A percentile compares a stretch with the other conserved stretches of the same genome.
Conservation (phyloP, 2,329 filamentous ascomycete genomes). For the Epichloe brachyelytri region DNA sequence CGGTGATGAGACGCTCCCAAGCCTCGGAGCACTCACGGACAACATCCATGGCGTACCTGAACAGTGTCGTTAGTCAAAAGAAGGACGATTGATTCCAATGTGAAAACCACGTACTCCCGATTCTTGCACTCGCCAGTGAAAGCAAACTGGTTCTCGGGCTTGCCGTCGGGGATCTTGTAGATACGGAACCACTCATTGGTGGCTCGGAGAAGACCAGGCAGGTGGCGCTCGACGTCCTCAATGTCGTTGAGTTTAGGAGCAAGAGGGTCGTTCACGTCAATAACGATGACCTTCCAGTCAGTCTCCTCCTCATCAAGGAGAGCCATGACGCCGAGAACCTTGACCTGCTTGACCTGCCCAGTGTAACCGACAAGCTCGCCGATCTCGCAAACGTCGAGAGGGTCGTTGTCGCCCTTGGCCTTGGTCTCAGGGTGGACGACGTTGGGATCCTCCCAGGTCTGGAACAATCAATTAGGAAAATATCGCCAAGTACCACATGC, state of each 20-base stretch:
- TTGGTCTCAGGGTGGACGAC: constrained; percentile 95
- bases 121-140: constrained; percentile 99
- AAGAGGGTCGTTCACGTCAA: constrained; percentile 94
- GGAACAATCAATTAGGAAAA: constrained; percentile 4
- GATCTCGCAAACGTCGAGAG: constrained; percentile 98
- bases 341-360: constrained; percentile 98
- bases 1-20: constrained; percentile 90
- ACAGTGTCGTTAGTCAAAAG: constrained; percentile 2
- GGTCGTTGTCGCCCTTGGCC: constrained; percentile 98
- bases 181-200: constrained; percentile 99
- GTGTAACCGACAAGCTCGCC: constrained; percentile 93
- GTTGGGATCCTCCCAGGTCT: constrained; percentile 99
- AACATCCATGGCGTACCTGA: constrained; percentile 83
- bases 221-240: constrained; percentile 96
- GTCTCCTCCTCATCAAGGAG: constrained; percentile 99
- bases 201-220: constrained; percentile 89
- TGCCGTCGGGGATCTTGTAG: constrained; percentile 99
- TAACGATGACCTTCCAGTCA: constrained; percentile 99
- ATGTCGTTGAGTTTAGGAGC: constrained; percentile 95
- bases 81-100: too few species aligned
- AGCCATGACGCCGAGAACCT: constrained; percentile 98
- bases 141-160: constrained; percentile 99
- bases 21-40: constrained; percentile 92
- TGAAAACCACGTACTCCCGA: constrained; percentile 53
- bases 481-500: neutral